Evolutionary conservation across 129 eudicot genomes (phyloP), one percentile per base, ranked within the genome.

Genomic region (Pulicaria dysenterica): DNA sequence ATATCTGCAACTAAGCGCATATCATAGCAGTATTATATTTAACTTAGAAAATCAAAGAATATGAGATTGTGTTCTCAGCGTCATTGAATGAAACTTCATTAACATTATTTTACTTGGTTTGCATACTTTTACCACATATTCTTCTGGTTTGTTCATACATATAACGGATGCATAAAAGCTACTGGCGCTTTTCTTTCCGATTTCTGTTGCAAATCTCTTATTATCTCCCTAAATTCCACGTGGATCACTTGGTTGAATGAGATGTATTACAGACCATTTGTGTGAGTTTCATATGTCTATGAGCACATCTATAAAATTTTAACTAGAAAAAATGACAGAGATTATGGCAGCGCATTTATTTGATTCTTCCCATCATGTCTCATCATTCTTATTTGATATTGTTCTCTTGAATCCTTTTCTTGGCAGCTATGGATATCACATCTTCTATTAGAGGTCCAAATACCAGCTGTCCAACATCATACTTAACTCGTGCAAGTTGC

Each of bases 341-440:
- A 38, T 38, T 62, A 31, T 39, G 11, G 51, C n/a, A 37, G 70
- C 59, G 11, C 38, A 8, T 72, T 54, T 58, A 46, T 37, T 34
- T 45, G 44, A 10, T n/a, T 12, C 5, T 36, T 55, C 3, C 19
- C 13, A 42, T 73, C 39, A 19, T 31, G 34, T 19, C 7, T 31
- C 17, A 50, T 37, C 44, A 8, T 68, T 76, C 68, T 77, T 31
- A 77, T 68, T 39, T 37, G 59, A 40, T 12, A 58, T 68, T 17
- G 15, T 77, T 69, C 48, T 53, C 40, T 77, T 47, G 72, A 69
- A 77, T 76, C 58, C 61, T 16, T 71, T 5, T 40, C 17, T 13
- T 24, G 31, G 60, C 60, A 63, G 38, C 19, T 13, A 85, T 85
- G 90, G 90, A 82, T 15, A 55, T 80, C 34, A 83, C 85, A 58